A percentile compares a stretch with the other conserved stretches of the same genome.
phyloP scores from a whole-genome alignment of 2,329 filamentous ascomycete genomes.

The Fusarium nygamai region DNA sequence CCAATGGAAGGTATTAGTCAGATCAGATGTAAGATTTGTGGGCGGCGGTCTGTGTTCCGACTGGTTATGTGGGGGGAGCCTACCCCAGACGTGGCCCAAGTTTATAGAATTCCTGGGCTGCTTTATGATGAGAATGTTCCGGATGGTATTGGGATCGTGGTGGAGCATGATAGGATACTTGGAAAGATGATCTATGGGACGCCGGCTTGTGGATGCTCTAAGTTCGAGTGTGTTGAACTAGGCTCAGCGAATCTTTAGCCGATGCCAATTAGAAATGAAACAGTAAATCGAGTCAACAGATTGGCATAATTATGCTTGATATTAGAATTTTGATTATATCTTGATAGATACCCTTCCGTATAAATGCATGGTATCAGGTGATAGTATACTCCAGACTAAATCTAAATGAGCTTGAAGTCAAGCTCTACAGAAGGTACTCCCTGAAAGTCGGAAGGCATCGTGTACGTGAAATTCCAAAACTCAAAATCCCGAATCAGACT shows the following conservation, averaged over 20 bases:
- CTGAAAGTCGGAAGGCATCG: conserved; percentile 45
- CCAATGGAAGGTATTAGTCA: background rate
- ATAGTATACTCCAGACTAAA: too few relatives aligned
- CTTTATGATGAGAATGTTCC: background rate
- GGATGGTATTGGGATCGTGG: background rate
- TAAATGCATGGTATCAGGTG: too few relatives aligned
- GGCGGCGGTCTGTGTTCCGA: background rate
- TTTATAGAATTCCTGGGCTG: background rate
- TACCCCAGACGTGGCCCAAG: background rate
- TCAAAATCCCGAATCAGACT: conserved; percentile 52
- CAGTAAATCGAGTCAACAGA: background rate
- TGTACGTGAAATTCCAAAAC: conserved; percentile 58
- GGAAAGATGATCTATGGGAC: background rate
- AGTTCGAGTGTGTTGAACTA: background rate
- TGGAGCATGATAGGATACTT: background rate
- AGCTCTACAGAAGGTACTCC: background rate
- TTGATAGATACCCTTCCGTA: too few relatives aligned
- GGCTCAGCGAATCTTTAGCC: background rate
- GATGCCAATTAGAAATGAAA: background rate
- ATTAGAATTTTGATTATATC: too few relatives aligned
- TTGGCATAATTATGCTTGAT: too few relatives aligned
- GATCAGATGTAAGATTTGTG: background rate
- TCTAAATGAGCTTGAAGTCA: background rate
- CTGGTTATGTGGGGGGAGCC: background rate
- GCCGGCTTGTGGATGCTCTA: background rate